Percentiles rank a stretch among this genome's conserved stretches.
phyloP scores from a whole-genome alignment of 2,329 filamentous ascomycete species.

The Xylariaceae sp. region DNA sequence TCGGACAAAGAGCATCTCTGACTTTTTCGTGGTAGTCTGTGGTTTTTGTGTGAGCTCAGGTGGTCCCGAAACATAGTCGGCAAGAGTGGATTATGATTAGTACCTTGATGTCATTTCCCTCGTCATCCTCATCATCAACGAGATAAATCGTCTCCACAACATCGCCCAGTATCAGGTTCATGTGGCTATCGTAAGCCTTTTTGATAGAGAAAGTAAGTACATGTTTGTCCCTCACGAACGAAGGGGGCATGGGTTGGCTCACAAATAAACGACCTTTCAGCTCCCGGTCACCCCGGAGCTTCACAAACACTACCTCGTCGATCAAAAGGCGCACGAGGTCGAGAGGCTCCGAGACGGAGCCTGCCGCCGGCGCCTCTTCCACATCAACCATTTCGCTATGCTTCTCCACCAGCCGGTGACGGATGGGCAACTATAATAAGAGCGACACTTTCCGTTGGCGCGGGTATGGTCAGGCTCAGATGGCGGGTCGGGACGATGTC shows the following conservation, averaged over 20 bases:
- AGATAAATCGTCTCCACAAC: constrained; percentile 97
- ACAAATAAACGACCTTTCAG: constrained; percentile 93
- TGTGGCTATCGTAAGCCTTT: constrained; percentile 99
- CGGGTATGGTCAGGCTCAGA: too few relatives aligned
- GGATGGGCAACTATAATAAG: too few relatives aligned
- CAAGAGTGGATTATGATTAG: constrained; percentile 16
- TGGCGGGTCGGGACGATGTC: too few relatives aligned
- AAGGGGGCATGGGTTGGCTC: constrained; percentile 32
- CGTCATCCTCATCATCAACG: constrained; percentile 84
- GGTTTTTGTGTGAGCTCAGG: constrained; percentile 1
- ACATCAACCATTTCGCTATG: constrained; percentile 68
- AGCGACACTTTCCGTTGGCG: too few relatives aligned
- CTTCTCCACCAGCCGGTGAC: too few relatives aligned
- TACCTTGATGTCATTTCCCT: constrained; percentile 71
- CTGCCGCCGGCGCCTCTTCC: constrained; percentile 65
- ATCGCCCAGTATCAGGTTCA: constrained; percentile 92
- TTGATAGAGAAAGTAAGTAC: constrained; percentile 4
- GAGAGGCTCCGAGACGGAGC: constrained; percentile 84
- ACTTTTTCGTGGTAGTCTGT: constrained; percentile 91
- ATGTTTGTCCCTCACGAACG: neutral
- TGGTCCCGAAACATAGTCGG: neutral
- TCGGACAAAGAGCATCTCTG: constrained; percentile 97
- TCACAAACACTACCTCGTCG: constrained; percentile 95
- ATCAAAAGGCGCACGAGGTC: constrained; percentile 92
- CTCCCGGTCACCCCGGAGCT: constrained; percentile 91